Percentiles rank a stretch among this genome's conserved stretches.
phyloP scores from a whole-genome alignment of 495 filamentous ascomycete species.

The Aspergillus carlsbadensis region DNA sequence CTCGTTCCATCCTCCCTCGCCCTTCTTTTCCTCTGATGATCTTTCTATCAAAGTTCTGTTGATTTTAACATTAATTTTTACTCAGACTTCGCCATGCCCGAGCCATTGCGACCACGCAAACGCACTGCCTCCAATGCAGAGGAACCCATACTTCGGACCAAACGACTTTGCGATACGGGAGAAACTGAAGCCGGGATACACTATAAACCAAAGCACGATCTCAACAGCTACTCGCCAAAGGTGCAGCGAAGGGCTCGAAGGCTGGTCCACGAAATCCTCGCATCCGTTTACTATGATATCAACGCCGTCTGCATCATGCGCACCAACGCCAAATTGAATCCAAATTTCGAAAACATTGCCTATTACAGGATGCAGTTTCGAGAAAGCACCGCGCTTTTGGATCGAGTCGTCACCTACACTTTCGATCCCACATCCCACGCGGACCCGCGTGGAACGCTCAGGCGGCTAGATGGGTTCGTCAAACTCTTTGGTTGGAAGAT shows the following conservation, averaged over 20 bases:
- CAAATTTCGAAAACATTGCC: not conserved
- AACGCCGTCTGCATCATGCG: conserved; percentile 9
- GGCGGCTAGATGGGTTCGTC: conserved; percentile 7
- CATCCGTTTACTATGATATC: conserved; percentile 24
- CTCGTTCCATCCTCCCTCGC: no score
- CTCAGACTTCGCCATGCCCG: no score
- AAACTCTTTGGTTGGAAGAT: conserved; percentile 30
- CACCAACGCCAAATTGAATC: not conserved
- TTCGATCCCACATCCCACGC: not conserved
- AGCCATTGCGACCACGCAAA: no score
- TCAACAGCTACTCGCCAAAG: not conserved
- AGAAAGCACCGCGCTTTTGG: not conserved
- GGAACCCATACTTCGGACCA: not conserved
- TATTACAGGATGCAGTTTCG: conserved; percentile 1
- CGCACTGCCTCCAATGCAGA: no score
- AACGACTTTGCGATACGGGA: not conserved
- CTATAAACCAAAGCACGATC: no score
- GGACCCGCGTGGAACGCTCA: not conserved
- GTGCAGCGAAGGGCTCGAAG: not conserved
- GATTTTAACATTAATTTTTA: no score
- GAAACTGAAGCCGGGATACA: not conserved
- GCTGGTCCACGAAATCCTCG: conserved; percentile 7
- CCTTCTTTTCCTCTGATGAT: no score
- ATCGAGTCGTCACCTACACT: not conserved
- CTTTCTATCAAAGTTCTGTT: no score